Evolutionary conservation across 2,329 filamentous ascomycete genomes (phyloP).

Genomic region (Fusarium virguliforme): DNA sequence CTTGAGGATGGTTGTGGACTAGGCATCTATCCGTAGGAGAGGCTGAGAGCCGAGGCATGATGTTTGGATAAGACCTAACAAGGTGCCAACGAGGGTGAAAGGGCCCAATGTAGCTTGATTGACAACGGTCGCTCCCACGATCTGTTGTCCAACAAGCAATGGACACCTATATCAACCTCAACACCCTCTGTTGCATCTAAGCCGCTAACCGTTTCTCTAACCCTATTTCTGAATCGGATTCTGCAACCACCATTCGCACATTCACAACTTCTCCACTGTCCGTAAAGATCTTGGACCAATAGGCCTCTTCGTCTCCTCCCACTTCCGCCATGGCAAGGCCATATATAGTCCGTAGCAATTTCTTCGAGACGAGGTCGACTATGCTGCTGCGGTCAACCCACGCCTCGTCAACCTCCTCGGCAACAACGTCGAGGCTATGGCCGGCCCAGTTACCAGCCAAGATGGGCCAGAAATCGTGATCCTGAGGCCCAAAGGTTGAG

Average conservation of each 20-base stretch:
- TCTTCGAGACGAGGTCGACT: background rate
- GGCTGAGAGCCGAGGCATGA: no score
- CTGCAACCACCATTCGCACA: background rate
- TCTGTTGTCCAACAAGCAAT: no score
- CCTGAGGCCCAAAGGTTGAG: background rate
- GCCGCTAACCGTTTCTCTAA: no score
- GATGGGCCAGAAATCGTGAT: constrained; percentile 11
- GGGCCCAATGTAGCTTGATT: no score
- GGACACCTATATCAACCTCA: no score
- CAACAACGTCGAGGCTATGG: constrained; percentile 23
- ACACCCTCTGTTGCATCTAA: no score
- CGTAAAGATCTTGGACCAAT: constrained; percentile 8
- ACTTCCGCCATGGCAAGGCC: background rate
- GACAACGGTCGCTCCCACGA: no score
- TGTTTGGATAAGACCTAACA: no score
- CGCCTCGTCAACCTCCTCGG: background rate
- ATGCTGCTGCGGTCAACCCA: constrained; percentile 24
- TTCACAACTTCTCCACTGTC: constrained; percentile 10
- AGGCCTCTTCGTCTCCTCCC: background rate
- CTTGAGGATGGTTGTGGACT: no score
- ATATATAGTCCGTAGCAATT: constrained; percentile 20
- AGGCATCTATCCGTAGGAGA: no score
- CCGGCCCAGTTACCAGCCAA: constrained; percentile 26
- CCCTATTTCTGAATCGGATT: no score
- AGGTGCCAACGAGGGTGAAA: no score